Percentiles rank a stretch among this genome's conserved stretches.
phyloP scores from a whole-genome alignment of 176 grass and related monocot genomes.

The Hsuehochloa calcarea region DNA sequence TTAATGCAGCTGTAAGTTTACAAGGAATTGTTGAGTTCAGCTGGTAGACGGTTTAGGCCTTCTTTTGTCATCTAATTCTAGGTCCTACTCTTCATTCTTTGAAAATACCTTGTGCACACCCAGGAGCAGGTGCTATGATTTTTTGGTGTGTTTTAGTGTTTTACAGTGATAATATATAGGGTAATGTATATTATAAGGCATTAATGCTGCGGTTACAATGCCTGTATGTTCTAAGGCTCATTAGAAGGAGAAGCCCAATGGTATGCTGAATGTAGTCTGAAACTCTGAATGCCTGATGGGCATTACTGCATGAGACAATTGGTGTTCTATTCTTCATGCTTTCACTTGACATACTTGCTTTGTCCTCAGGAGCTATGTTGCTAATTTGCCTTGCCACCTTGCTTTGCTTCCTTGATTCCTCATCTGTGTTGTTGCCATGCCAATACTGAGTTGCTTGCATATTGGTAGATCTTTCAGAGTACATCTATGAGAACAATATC shows the following conservation, averaged over 20 bases:
- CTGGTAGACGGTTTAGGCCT: background rate
- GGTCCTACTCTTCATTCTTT: background rate
- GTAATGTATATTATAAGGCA: background rate
- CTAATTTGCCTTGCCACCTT: background rate
- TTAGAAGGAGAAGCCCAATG: background rate
- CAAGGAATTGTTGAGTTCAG: background rate
- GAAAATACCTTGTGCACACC: background rate
- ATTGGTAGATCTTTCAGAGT: background rate
- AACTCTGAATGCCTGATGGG: background rate
- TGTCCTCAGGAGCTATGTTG: background rate
- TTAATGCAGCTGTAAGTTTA: background rate
- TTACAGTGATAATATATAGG: background rate
- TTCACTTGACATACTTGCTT: slow-evolving; percentile 7
- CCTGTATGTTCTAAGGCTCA: background rate
- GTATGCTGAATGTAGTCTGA: background rate
- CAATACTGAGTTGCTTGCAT: background rate
- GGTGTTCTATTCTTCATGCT: background rate
- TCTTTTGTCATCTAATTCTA: background rate
- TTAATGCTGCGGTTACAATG: background rate
- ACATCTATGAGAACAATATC: background rate
- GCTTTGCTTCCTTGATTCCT: background rate
- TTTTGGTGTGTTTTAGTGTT: background rate
- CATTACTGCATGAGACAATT: background rate
- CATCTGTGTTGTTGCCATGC: background rate
- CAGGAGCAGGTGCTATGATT: background rate